A percentile compares a stretch with the other conserved stretches of the same genome.
Conservation (phyloP, 1,284 basidiomycete genomes). For the Melampsora occidentalis region DNA sequence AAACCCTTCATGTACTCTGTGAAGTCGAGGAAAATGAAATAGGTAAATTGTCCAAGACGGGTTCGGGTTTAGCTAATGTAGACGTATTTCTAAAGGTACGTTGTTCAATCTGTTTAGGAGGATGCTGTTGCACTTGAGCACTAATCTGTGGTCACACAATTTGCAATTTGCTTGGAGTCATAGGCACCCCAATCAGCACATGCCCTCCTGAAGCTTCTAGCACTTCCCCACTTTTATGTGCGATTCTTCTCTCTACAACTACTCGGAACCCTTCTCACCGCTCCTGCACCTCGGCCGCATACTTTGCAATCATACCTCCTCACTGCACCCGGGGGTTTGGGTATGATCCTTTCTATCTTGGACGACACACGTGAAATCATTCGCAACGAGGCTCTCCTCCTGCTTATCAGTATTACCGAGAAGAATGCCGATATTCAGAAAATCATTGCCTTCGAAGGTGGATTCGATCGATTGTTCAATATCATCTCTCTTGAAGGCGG, state of each 20-base stretch:
- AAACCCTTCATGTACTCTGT: constrained; percentile 75
- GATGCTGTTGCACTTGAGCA: constrained; percentile 51
- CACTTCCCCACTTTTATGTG: constrained; percentile 71
- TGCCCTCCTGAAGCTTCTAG: constrained; percentile 73
- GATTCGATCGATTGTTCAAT: constrained; percentile 90
- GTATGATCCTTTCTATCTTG: constrained; percentile 65
- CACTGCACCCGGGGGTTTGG: constrained; percentile 71
- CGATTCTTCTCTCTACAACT: constrained; percentile 83
- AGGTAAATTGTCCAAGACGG: constrained; percentile 25
- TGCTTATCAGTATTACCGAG: constrained; percentile 75
- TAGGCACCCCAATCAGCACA: constrained; percentile 68
- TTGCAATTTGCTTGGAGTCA: constrained; percentile 60
- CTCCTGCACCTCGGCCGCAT: constrained; percentile 64
- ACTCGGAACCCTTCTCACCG: constrained; percentile 69
- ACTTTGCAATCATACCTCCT: constrained; percentile 84
- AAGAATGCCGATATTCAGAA: constrained; percentile 95
- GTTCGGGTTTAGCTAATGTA: constrained; percentile 47
- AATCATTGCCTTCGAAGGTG: constrained; percentile 92
- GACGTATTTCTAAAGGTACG: constrained; percentile 14
- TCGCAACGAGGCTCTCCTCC: constrained; percentile 70
- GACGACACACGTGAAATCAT: constrained; percentile 80
- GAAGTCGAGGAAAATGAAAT: constrained; percentile 57
- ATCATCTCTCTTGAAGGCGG: constrained; percentile 84
- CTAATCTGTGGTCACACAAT: constrained; percentile 20
- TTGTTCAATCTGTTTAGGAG: neutral